Evolutionary conservation across 2,329 filamentous ascomycete genomes (phyloP).

Genomic region (Cadophora sp.): DNA sequence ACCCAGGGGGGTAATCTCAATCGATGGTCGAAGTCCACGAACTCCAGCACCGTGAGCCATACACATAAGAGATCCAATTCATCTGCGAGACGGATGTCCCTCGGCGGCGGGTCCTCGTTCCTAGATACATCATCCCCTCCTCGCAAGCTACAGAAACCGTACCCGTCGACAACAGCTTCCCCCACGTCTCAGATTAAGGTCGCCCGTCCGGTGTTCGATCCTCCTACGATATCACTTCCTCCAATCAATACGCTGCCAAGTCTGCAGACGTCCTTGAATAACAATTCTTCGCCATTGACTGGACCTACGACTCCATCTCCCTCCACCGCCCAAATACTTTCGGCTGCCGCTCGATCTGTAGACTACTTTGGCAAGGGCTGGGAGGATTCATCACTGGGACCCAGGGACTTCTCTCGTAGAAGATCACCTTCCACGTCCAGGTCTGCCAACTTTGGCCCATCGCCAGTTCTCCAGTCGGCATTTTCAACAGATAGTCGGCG

Average conservation of each 20-base stretch:
- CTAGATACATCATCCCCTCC: constrained; percentile 32
- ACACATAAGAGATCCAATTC: constrained; percentile 33
- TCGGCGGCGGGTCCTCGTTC: constrained; percentile 31
- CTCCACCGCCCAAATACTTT: constrained; percentile 45
- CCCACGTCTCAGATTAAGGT: constrained; percentile 30
- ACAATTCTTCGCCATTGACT: constrained; percentile 40
- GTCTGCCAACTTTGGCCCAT: constrained; percentile 33
- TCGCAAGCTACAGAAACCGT: constrained; percentile 39
- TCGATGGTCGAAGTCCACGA: constrained; percentile 38
- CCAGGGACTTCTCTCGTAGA: constrained; percentile 36
- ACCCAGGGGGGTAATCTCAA: constrained; percentile 36
- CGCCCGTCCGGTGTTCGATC: constrained; percentile 30
- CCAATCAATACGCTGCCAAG: constrained; percentile 44
- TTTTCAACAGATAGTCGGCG: constrained; percentile 20
- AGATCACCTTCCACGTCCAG: constrained; percentile 34
- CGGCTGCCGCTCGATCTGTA: constrained; percentile 41
- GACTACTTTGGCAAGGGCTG: constrained; percentile 44
- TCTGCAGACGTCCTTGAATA: constrained; percentile 37
- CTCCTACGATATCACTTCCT: constrained; percentile 35
- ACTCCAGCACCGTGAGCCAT: constrained; percentile 33
- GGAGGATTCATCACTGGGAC: constrained; percentile 39
- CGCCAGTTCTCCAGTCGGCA: constrained; percentile 30
- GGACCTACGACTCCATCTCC: constrained; percentile 42
- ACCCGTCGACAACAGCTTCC: constrained; percentile 36
- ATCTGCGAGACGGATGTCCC: constrained; percentile 35